Percentiles rank a stretch among this genome's conserved stretches.
Conservation (phyloP, 2,329 filamentous ascomycete genomes). For the Diaporthe australafricana region DNA sequence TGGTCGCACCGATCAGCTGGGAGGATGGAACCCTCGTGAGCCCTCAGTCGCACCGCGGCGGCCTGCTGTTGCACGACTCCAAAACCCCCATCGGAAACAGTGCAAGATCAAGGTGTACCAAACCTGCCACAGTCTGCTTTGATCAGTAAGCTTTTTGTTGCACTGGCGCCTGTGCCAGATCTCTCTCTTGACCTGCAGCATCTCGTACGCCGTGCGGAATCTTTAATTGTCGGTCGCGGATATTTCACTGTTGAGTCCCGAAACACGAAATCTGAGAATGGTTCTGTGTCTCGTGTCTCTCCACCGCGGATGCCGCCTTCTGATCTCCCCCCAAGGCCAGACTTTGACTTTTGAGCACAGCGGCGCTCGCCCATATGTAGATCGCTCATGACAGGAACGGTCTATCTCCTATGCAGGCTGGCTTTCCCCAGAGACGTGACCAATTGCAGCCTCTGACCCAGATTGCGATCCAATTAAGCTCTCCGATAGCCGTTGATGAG, state of each 20-base stretch:
- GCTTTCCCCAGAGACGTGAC: background rate
- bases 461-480: constrained; percentile 23
- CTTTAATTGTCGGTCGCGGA: constrained; percentile 16
- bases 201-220: constrained; percentile 19
- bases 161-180: background rate
- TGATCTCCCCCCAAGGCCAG: background rate
- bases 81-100: background rate
- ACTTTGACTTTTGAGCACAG: too few relatives aligned
- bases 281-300: constrained; percentile 31
- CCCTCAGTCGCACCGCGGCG: constrained; percentile 16
- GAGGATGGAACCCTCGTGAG: background rate
- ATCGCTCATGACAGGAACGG: constrained; percentile 8
- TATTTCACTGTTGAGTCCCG: constrained; percentile 23
- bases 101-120: background rate
- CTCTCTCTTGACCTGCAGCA: constrained; percentile 21
- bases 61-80: constrained; percentile 9
- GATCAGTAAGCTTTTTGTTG: too few relatives aligned
- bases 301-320: constrained; percentile 23
- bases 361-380: constrained; percentile 14
- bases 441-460: background rate
- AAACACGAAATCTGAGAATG: constrained; percentile 32
- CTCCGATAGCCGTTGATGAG: constrained; percentile 22
- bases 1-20: constrained; percentile 21
- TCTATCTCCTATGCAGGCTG: constrained; percentile 11
- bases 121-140: constrained; percentile 3